Evolutionary conservation across 345 rosid species (phyloP), one percentile per base, ranked within the genome.

Genomic region (Linum usitatissimum): DNA sequence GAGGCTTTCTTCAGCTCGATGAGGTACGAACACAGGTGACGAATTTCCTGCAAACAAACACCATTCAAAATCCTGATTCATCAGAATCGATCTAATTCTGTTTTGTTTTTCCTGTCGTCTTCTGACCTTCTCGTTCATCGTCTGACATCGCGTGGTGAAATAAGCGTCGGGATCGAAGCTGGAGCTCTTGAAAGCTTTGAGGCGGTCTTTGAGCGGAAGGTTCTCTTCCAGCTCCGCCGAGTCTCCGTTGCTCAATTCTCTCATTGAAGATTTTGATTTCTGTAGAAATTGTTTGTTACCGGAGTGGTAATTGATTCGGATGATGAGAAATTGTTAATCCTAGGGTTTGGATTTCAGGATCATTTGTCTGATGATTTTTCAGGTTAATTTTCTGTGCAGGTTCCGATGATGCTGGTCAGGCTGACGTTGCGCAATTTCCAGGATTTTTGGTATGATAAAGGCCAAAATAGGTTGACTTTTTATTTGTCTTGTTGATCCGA

Each of bases 1-100:
- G 95, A 92, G 4, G 96, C 95, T 79, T 80, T 92, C 89, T 86
- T 89, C 53, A 92, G 66, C 48, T 87, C 96, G 31, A 78, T 68
- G 19, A 92, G 88, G 69, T 76, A 64, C 57, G 84, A 76, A 56
- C 85, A 78, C 61, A 82, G 38, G 70, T 81, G 93, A 73, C 65
- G 84, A 55, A 91, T 79, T 71, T 89, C 96, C 96, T 92, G 74
- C 1, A 39, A 54, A 57, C 8, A 14, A 55, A 3, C 10, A 49
- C 14, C 1, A 40, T 5, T 14, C 6, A 28, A 49, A 36, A 18
- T 38, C 59, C 54, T 19, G 63, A 64, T 19, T 19, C 36, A 57
- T 19, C 21, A 4, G 31, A 7, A 34, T 34, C 38, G 38, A 4
- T 34, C 38, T 4, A 34, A 4, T 34, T 30, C 28, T 23, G 28